Evolutionary conservation across 208 protist genomes (phyloP).

Genomic region (Leishmania major): DNA sequence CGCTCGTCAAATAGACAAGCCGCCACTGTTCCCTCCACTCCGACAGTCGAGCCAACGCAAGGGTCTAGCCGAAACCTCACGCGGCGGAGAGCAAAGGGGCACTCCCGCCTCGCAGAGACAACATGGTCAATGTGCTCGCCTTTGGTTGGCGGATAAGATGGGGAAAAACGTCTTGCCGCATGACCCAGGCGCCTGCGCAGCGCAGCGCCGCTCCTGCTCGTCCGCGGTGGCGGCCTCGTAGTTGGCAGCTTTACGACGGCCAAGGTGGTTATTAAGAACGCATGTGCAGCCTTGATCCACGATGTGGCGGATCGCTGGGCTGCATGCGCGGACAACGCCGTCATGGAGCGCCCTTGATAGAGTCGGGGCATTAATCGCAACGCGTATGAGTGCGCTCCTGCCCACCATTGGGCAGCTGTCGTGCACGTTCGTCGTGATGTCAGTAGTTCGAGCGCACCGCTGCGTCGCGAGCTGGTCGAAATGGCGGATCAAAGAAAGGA

Average conservation of each 20-base stretch:
- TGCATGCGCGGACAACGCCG: constrained; percentile 93
- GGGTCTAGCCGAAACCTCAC: constrained; percentile 59
- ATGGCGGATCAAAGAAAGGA: not conserved
- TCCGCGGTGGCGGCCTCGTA: constrained; percentile 39
- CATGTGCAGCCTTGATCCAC: constrained; percentile 93
- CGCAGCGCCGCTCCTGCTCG: constrained; percentile 34
- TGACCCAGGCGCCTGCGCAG: constrained; percentile 1
- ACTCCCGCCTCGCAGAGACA: constrained; percentile 45
- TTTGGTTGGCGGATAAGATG: constrained; percentile 69
- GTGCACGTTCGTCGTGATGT: constrained; percentile 80
- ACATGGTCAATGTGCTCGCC: constrained; percentile 60
- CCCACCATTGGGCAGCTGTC: constrained; percentile 59
- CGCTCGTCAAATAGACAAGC: constrained; percentile 52
- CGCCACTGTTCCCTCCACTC: constrained; percentile 77
- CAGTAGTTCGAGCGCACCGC: constrained; percentile 42
- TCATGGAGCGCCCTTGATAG: constrained; percentile 93
- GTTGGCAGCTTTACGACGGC: constrained; percentile 94
- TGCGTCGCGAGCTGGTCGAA: not conserved
- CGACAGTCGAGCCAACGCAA: constrained; percentile 54
- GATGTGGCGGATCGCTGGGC: constrained; percentile 96
- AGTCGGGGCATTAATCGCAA: constrained; percentile 98
- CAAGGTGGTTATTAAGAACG: constrained; percentile 97
- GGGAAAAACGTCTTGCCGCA: constrained; percentile 78
- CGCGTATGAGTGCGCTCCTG: constrained; percentile 95
- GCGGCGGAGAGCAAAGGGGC: constrained; percentile 30